A percentile compares a stretch with the other conserved stretches of the same genome.
phyloP scores from a whole-genome alignment of 306 rosid genomes.

The Casuarina cunninghamiana region DNA sequence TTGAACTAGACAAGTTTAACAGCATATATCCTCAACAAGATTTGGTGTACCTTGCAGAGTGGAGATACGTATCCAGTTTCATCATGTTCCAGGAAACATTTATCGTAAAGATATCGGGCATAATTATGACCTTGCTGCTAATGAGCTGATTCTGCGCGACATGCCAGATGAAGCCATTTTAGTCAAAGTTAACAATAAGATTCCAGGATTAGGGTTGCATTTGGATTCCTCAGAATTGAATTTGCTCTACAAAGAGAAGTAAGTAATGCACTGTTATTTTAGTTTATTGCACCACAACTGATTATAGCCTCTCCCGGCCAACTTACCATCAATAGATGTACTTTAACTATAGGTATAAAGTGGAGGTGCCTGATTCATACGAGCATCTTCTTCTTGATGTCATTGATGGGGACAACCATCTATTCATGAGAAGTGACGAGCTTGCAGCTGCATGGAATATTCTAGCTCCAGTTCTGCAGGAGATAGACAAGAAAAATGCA shows the following conservation, averaged over 20 bases:
- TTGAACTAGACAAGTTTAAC: slow-evolving; percentile 18
- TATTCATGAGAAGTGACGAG: slow-evolving; percentile 88
- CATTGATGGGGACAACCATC: slow-evolving; percentile 76
- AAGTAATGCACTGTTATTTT: slow-evolving; percentile 33
- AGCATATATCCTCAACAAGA: slow-evolving; percentile 12
- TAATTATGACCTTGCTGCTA: slow-evolving; percentile 57
- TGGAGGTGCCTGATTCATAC: slow-evolving; percentile 83
- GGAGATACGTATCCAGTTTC: slow-evolving; percentile 91
- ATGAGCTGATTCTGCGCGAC: slow-evolving; percentile 89
- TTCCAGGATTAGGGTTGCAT: slow-evolving; percentile 88
- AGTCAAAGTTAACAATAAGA: slow-evolving; percentile 80
- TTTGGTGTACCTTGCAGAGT: slow-evolving; percentile 56
- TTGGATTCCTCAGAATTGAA: slow-evolving; percentile 88
- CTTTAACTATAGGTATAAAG: slow-evolving; percentile 55
- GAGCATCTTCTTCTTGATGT: slow-evolving; percentile 92
- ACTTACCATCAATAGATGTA: neutral
- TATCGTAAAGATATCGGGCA: slow-evolving; percentile 65
- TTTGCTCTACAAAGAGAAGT: slow-evolving; percentile 86
- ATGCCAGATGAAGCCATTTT: slow-evolving; percentile 86
- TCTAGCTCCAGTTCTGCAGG: slow-evolving; percentile 66
- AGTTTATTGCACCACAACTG: slow-evolving; percentile 14
- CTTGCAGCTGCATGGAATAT: slow-evolving; percentile 83
- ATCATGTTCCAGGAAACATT: slow-evolving; percentile 73
- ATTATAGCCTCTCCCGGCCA: slow-evolving; percentile 17
- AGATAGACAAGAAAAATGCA: slow-evolving; percentile 62